phyloP scores from a whole-genome alignment of 2,329 filamentous ascomycete species.

The Whalleya microplaca region DNA sequence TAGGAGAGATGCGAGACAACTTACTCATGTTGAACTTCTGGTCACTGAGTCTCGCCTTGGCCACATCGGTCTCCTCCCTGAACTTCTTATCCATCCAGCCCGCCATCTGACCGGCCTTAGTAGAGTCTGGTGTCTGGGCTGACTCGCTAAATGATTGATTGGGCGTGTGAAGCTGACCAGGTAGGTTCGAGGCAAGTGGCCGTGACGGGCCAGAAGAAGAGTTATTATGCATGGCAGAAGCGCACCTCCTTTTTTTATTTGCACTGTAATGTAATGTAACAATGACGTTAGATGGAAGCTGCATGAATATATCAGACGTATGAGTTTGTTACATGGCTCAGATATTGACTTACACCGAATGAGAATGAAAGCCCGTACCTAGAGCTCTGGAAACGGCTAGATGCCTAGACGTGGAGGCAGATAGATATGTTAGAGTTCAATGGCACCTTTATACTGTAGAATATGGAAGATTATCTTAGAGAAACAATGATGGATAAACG shows the following conservation, averaged over 20 bases:
- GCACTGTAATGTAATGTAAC: background rate
- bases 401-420: too few relatives aligned
- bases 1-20: constrained; percentile 18
- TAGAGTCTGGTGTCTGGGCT: constrained; percentile 27
- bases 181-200: constrained; percentile 22
- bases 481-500: too few relatives aligned
- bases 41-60: constrained; percentile 46
- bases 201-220: constrained; percentile 25
- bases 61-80: constrained; percentile 48
- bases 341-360: too few relatives aligned
- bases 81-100: constrained; percentile 42
- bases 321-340: too few relatives aligned
- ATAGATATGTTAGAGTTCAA: too few relatives aligned
- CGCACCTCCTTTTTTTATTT: background rate
- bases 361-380: too few relatives aligned
- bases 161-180: constrained; percentile 34
- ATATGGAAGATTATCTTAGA: too few relatives aligned
- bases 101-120: constrained; percentile 33
- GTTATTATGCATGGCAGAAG: constrained; percentile 17
- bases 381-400: too few relatives aligned
- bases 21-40: constrained; percentile 52
- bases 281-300: background rate
- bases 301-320: too few relatives aligned
- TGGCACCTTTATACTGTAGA: too few relatives aligned
- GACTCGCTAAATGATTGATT: constrained; percentile 36